Conservation (phyloP, 1,284 basidiomycete genomes). For the Trametes versicolor region DNA sequence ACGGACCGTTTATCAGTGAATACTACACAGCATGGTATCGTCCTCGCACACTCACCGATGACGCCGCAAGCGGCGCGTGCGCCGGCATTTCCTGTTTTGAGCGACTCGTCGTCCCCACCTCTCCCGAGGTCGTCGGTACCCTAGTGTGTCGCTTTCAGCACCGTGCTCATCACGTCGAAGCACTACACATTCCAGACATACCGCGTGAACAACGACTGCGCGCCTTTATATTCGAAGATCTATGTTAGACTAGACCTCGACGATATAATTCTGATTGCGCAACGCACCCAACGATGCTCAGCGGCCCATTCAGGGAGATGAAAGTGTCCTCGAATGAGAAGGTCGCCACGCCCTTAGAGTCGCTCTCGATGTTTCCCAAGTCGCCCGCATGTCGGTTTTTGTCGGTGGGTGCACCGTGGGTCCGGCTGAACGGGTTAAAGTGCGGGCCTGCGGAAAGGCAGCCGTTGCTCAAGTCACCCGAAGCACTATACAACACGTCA, state of each 20-base stretch:
- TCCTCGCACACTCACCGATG: slow-evolving; percentile 57
- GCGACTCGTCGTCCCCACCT: slow-evolving; percentile 72
- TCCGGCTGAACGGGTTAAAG: slow-evolving; percentile 76
- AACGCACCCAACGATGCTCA: slow-evolving; percentile 76
- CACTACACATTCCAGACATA: slow-evolving; percentile 37
- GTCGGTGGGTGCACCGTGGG: slow-evolving; percentile 73
- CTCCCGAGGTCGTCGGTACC: slow-evolving; percentile 80
- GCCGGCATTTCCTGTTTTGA: slow-evolving; percentile 81
- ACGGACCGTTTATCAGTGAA: not conserved
- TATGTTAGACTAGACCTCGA: not conserved
- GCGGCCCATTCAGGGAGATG: slow-evolving; percentile 75
- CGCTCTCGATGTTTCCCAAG: slow-evolving; percentile 77
- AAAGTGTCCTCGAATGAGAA: slow-evolving; percentile 68
- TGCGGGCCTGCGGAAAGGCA: slow-evolving; percentile 80
- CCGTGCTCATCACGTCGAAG: not conserved
- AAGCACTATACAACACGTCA: slow-evolving; percentile 54
- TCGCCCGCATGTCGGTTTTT: slow-evolving; percentile 78
- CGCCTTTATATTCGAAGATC: slow-evolving; percentile 49
- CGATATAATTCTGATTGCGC: not conserved
- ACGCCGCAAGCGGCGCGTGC: slow-evolving; percentile 79
- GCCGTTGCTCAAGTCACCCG: slow-evolving; percentile 73
- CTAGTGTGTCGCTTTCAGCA: slow-evolving; percentile 44
- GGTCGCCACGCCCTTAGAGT: slow-evolving; percentile 65
- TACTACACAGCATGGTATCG: not conserved
- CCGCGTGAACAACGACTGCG: slow-evolving; percentile 71